Percentiles rank a stretch among this genome's conserved stretches.
phyloP scores from a whole-genome alignment of 2,329 filamentous ascomycete genomes.

The Neofusicoccum laricinum region DNA sequence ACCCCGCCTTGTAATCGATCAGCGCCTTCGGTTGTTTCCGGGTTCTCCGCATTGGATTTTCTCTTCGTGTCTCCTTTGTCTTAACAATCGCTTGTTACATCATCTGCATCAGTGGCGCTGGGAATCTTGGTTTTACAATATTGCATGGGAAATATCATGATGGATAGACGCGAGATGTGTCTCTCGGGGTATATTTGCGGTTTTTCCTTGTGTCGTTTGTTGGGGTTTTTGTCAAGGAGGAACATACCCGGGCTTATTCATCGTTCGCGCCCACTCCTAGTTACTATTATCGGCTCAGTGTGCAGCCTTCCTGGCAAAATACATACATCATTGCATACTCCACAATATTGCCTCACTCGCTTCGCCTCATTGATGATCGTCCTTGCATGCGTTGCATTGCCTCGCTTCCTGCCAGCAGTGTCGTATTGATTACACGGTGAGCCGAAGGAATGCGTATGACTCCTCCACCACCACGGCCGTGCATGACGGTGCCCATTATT shows the following conservation, averaged over 20 bases:
- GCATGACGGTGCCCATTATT: not conserved
- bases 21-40: slow-evolving; percentile 14
- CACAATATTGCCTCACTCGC: slow-evolving; percentile 11
- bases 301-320: not conserved
- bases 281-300: slow-evolving; percentile 8
- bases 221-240: slow-evolving; percentile 8
- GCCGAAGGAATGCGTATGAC: slow-evolving; percentile 7
- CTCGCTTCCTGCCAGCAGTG: not conserved
- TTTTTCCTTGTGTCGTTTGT: slow-evolving; percentile 11
- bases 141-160: slow-evolving; percentile 10
- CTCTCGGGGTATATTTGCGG: not conserved
- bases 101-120: slow-evolving; percentile 16
- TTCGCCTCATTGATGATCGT: slow-evolving; percentile 3
- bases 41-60: not conserved
- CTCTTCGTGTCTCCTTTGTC: slow-evolving; percentile 3
- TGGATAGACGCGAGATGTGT: slow-evolving; percentile 13
- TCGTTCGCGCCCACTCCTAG: slow-evolving; percentile 15
- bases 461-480: not conserved
- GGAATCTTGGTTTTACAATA: slow-evolving; percentile 1
- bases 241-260: slow-evolving; percentile 16
- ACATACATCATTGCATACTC: slow-evolving; percentile 1
- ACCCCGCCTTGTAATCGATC: slow-evolving; percentile 11
- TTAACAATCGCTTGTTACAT: slow-evolving; percentile 13
- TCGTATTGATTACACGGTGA: slow-evolving; percentile 7
- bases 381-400: slow-evolving; percentile 2